A percentile compares a stretch with the other conserved stretches of the same genome.
phyloP scores from a whole-genome alignment of 305 asterid species.

The Solanum hybrid region DNA sequence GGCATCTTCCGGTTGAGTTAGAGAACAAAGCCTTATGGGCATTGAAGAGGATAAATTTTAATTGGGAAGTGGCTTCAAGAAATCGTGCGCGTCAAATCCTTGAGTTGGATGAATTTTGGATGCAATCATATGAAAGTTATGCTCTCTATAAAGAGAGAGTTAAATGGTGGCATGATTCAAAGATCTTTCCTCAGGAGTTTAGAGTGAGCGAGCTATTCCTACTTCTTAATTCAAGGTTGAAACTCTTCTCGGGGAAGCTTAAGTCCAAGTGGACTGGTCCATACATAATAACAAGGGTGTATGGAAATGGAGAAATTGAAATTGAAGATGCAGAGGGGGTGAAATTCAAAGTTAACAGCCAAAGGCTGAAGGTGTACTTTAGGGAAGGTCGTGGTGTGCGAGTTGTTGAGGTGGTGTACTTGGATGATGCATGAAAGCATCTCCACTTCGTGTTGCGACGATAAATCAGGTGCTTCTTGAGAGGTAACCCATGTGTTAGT shows the following conservation, averaged over 20 bases:
- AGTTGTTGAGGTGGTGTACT: not conserved
- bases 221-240: not conserved
- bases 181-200: not conserved
- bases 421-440: not conserved
- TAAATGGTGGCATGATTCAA: not conserved
- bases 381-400: not conserved
- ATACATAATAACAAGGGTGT: not conserved
- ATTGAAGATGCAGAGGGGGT: not conserved
- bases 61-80: too few relatives aligned
- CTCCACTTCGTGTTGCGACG: not conserved
- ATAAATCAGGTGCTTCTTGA: not conserved
- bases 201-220: not conserved
- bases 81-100: too few relatives aligned
- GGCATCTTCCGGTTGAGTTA: too few relatives aligned
- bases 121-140: too few relatives aligned
- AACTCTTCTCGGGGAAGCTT: not conserved
- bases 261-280: not conserved
- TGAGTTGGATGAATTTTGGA: too few relatives aligned
- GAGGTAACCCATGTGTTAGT: not conserved
- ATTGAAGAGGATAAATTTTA: too few relatives aligned
- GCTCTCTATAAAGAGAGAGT: too few relatives aligned
- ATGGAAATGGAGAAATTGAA: not conserved
- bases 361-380: not conserved
- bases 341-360: not conserved
- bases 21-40: too few relatives aligned